Conservation (phyloP, 257 asterid genomes). For the Nicotiana attenuata region DNA sequence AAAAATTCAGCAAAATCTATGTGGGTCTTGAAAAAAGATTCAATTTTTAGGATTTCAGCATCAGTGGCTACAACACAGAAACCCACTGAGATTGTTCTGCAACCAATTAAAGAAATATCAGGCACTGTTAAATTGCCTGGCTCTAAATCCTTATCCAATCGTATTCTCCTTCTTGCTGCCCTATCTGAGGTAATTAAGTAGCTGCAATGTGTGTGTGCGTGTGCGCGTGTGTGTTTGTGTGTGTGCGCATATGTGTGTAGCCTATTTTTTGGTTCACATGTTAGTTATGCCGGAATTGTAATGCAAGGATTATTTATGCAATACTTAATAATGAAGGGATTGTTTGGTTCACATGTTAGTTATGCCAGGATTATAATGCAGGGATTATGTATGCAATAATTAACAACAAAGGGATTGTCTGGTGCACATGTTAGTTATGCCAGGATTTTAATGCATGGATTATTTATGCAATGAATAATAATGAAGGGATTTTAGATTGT, state of each 20-base stretch:
- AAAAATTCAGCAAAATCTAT: conserved; percentile 28
- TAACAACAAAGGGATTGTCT: no score
- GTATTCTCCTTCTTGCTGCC: conserved; percentile 94
- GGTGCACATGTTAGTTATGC: neutral
- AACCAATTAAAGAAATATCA: conserved; percentile 81
- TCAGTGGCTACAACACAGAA: conserved; percentile 68
- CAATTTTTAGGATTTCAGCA: conserved; percentile 47
- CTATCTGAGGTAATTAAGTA: conserved; percentile 56
- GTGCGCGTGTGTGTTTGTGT: no score
- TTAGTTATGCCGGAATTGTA: no score
- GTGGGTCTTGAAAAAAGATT: conserved; percentile 33
- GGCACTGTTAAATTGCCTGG: conserved; percentile 97
- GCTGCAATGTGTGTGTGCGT: no score
- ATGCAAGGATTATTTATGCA: no score
- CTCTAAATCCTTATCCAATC: conserved; percentile 88
- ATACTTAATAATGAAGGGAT: neutral
- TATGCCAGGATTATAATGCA: no score
- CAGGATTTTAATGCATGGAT: neutral
- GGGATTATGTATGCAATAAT: no score
- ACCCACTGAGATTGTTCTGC: conserved; percentile 64
- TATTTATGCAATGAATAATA: neutral
- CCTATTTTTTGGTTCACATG: neutral
- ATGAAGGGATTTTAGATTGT: neutral
- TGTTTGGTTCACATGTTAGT: neutral
- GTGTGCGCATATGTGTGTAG: no score